Base-by-base conservation (phyloP, 495 filamentous ascomycete species). In the Penicillium simplicissimum region DNA sequence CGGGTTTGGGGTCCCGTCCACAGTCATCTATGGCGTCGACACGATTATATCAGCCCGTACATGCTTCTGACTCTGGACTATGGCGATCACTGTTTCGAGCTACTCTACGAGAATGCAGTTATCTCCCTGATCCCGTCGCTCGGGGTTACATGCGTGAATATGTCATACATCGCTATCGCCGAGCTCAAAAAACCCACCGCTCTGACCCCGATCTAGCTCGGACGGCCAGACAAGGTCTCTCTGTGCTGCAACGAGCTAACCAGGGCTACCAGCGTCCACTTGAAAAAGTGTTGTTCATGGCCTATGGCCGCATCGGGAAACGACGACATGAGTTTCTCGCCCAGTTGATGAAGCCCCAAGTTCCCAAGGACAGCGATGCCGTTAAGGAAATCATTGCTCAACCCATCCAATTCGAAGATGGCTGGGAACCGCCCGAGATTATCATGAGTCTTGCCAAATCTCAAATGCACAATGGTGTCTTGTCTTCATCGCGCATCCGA, bases 91-190 rank as follows among this genome's bases (percentile, higher is more conserved):
- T 95, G 34, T 86, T 89, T 64, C 87, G 95, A 35, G 85, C 88
- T 37, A 81, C 96, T 8, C 87, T 97, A 49, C 91, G 94, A 62
- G 89, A 97, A 79, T 84, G 86, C 25, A 86, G 88, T 59, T 96
- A 96, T 70, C 86, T 98, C 25, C 92, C 92, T 13, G 90, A 93
- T 70, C 76, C 86, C 4, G 68, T 84, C 52, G 89, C 89, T 31
- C 86, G 88, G 42, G 65, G 67, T 23, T 88, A 84, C 69, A 74
- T 90, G 64, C 78, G 79, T 61, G 63, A 79, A 17, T 77, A 88
- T 62, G 80, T 92, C 60, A 64, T 85, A 43, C 23, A 65, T 19
- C 84, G 88, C 52, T 97, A 83, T 65, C 80, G 80, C 38, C 64
- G 33, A 68, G 68, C 33, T 57, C 69, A 56, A 52, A 54, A 43